Evolutionary conservation across 225 moss, liverwort and hornwort species (phyloP).

Genomic region (Polytrichum commune): DNA sequence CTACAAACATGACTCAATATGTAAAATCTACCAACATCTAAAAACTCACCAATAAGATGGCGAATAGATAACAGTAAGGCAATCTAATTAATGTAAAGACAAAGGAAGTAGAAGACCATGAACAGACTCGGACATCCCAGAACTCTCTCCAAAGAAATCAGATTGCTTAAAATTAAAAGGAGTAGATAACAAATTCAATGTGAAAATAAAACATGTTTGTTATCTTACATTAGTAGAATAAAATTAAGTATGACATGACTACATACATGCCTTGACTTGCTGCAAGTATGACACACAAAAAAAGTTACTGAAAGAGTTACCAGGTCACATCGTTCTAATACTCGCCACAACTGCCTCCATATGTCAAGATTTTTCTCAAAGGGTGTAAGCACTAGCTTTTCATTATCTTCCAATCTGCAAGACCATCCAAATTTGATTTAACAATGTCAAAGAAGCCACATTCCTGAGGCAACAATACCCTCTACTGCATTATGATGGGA

Average conservation of each 20-base stretch:
- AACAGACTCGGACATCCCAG: too few relatives aligned
- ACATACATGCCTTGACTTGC: too few relatives aligned
- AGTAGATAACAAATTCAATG: too few relatives aligned
- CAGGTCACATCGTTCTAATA: slow-evolving; percentile 95
- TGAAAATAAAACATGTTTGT: too few relatives aligned
- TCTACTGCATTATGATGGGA: too few relatives aligned
- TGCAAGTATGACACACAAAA: neutral
- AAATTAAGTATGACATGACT: too few relatives aligned
- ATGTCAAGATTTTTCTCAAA: slow-evolving; percentile 98
- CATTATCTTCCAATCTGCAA: slow-evolving; percentile 84
- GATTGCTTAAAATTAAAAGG: too few relatives aligned
- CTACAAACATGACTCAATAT: neutral
- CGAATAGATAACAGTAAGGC: too few relatives aligned
- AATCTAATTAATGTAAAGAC: too few relatives aligned
- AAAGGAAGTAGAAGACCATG: too few relatives aligned
- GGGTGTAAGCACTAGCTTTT: slow-evolving; percentile 82
- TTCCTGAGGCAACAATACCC: neutral
- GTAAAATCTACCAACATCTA: neutral
- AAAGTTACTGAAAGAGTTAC: slow-evolving; percentile 29
- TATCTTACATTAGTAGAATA: too few relatives aligned
- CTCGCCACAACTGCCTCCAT: slow-evolving; percentile 99
- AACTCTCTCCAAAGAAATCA: too few relatives aligned
- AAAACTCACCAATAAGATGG: neutral
- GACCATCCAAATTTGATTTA: slow-evolving; percentile 5
- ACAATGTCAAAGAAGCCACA: neutral